A percentile compares a stretch with the other conserved stretches of the same genome.
Evolutionary conservation across 2,329 filamentous ascomycete genomes (phyloP).

Genomic region (Colletotrichum eremochloae): DNA sequence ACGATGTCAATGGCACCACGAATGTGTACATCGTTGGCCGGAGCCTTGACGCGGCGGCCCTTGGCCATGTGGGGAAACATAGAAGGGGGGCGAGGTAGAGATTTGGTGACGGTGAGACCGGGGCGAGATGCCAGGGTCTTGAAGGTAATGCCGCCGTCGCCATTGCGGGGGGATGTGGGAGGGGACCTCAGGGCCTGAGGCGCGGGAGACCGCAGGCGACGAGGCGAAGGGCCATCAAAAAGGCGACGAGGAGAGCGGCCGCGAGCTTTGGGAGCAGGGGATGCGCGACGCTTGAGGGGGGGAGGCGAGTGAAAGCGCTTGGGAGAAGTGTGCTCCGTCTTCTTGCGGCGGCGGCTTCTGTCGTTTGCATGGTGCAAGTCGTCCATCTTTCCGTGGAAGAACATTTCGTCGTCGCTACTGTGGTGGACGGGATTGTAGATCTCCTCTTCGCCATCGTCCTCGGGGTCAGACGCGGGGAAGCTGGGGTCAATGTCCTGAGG

Average conservation of each 20-base stretch:
- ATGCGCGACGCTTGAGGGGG: slow-evolving; percentile 62
- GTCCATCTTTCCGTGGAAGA: slow-evolving; percentile 80
- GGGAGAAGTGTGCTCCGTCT: slow-evolving; percentile 62
- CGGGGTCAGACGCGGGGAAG: slow-evolving; percentile 94
- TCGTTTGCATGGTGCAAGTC: slow-evolving; percentile 72
- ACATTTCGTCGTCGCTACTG: slow-evolving; percentile 78
- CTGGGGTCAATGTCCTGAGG: slow-evolving; percentile 99
- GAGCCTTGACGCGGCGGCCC: slow-evolving; percentile 52
- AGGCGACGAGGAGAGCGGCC: slow-evolving; percentile 70
- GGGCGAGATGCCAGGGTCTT: slow-evolving; percentile 70
- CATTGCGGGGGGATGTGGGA: slow-evolving; percentile 58
- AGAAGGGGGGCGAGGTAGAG: slow-evolving; percentile 83
- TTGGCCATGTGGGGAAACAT: slow-evolving; percentile 71
- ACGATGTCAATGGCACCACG: slow-evolving; percentile 98
- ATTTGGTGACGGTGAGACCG: slow-evolving; percentile 83
- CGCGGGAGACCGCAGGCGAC: slow-evolving; percentile 78
- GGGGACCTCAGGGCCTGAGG: slow-evolving; percentile 65
- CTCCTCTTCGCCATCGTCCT: slow-evolving; percentile 85
- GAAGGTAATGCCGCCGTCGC: slow-evolving; percentile 57
- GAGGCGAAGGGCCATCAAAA: slow-evolving; percentile 78
- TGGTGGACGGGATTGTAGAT: slow-evolving; percentile 68
- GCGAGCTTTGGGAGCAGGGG: slow-evolving; percentile 56
- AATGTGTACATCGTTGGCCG: slow-evolving; percentile 71
- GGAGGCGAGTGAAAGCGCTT: slow-evolving; percentile 64
- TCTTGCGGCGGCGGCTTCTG: slow-evolving; percentile 61